phyloP scores from a whole-genome alignment of 176 grass and related monocot genomes.

The Carex pumila region DNA sequence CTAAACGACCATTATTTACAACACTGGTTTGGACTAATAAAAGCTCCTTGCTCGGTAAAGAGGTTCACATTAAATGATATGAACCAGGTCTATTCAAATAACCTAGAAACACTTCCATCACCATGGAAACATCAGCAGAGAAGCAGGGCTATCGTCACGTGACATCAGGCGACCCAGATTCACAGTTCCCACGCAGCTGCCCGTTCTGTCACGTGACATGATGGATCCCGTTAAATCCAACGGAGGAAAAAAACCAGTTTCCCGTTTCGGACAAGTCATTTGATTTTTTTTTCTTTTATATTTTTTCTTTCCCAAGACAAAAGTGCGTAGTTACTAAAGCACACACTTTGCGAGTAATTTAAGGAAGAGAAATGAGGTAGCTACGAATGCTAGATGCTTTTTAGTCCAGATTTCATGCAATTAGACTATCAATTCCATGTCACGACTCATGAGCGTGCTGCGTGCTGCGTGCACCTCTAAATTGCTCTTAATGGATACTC shows the following conservation, averaged over 20 bases:
- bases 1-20: no score
- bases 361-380: neutral
- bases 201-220: neutral
- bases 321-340: neutral
- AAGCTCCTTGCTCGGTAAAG: no score
- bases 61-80: neutral
- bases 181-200: neutral
- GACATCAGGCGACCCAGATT: constrained; percentile 1
- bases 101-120: neutral
- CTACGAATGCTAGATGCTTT: neutral
- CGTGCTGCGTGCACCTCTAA: no score
- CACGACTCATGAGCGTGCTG: neutral
- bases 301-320: neutral
- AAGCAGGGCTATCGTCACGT: neutral
- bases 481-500: no score
- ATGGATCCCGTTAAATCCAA: constrained; percentile 7
- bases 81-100: neutral
- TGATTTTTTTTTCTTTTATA: neutral
- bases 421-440: neutral
- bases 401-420: neutral
- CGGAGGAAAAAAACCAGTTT: neutral
- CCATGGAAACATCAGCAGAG: neutral
- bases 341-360: neutral
- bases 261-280: neutral
- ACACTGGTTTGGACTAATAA: no score